Conservation (phyloP, 306 rosid genomes). For the Glycyrrhiza uralensis region DNA sequence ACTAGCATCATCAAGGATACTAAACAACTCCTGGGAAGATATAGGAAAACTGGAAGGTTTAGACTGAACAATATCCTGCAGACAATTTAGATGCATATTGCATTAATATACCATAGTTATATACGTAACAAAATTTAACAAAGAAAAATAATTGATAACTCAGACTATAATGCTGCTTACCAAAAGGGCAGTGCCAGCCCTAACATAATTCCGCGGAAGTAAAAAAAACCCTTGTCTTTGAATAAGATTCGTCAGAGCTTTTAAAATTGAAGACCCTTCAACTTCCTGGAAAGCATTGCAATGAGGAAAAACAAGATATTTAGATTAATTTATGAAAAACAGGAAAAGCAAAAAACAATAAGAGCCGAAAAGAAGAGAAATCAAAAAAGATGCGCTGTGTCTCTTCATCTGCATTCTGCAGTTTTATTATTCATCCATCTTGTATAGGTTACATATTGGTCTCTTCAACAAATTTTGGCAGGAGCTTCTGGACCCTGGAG, state of each 20-base stretch:
- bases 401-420: neutral
- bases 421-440: neutral
- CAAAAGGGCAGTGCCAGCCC: conserved; percentile 85
- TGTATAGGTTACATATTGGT: neutral
- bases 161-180: conserved; percentile 39
- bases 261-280: conserved; percentile 62
- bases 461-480: neutral
- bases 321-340: neutral
- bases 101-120: conserved; percentile 6
- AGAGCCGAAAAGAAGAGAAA: conserved; percentile 1
- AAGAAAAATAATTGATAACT: conserved; percentile 14
- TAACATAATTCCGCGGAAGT: conserved; percentile 64
- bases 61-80: conserved; percentile 78
- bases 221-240: conserved; percentile 53
- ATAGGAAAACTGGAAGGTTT: conserved; percentile 55
- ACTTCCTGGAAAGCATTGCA: conserved; percentile 57
- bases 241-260: conserved; percentile 47
- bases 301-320: conserved; percentile 13
- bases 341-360: neutral
- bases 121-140: neutral
- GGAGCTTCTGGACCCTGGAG: neutral
- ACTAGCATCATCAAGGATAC: conserved; percentile 77
- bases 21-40: conserved; percentile 63
- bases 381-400: neutral
- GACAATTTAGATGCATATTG: conserved; percentile 16